phyloP scores from a whole-genome alignment of 2,329 filamentous ascomycete genomes.

The Stachybotrys chlorohalonatus region DNA sequence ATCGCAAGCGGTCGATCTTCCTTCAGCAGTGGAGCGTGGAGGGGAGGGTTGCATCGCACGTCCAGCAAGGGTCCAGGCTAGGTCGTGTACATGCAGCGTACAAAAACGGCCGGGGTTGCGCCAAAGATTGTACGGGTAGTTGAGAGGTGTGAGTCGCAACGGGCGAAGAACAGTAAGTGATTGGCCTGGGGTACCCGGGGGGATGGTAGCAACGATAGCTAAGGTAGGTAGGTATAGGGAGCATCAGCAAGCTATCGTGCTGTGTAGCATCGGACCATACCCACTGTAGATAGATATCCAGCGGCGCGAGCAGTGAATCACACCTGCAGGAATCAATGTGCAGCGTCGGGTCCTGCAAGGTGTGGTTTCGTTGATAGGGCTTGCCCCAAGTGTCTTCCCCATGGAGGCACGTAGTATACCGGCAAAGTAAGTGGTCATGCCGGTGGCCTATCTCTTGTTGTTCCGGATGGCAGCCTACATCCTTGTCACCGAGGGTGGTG shows the following conservation, averaged over 20 bases:
- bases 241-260: not conserved
- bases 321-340: not conserved
- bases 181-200: not conserved
- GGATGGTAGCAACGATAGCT: not conserved
- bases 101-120: not conserved
- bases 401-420: not conserved
- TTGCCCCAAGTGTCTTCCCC: no score
- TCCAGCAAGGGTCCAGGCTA: not conserved
- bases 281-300: not conserved
- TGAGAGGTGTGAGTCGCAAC: not conserved
- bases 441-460: not conserved
- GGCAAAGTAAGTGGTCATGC: no score
- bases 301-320: not conserved
- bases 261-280: not conserved
- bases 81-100: not conserved
- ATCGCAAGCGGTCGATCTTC: not conserved
- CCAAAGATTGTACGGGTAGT: not conserved
- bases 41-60: not conserved
- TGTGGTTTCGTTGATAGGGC: no score
- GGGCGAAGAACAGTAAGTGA: not conserved
- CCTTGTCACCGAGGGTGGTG: not conserved
- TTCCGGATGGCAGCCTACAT: not conserved
- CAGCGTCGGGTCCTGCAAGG: no score
- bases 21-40: not conserved
- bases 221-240: not conserved